Base-by-base conservation (phyloP, 1,139 yeast genomes). In the Sugiyamaella paludigena region DNA sequence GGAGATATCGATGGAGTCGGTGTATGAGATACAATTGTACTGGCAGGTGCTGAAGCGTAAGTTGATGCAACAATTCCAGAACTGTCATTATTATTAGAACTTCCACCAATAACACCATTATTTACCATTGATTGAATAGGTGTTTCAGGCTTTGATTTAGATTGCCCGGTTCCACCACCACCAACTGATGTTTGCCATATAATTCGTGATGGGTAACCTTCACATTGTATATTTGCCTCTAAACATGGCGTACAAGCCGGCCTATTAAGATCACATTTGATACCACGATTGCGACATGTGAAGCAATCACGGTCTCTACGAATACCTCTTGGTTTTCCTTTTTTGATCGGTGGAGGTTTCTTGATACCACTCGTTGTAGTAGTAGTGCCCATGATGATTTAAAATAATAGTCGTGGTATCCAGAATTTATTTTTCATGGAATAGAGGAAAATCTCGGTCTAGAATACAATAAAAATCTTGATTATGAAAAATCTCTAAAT, bases 281-380 rank as follows among this genome's bases (percentile, higher is more conserved):
- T 57, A 15, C 54, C 47, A 9, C 62, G 52, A 16, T 49, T 49
- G 32, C 50, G 49, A 45, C 62, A 58, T 4, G 59, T 58, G 36
- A 55, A 58, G 41, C 62, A 58, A 44, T 58, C 61, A 15, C 61
- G 49, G 36, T 58, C 61, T 33, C 56, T 43, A 28, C 61, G 50
- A 19, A 56, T 44, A 10, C 61, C 61, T 19, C 61, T 50, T 7
- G 61, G 60, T 39, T 56, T 54, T 7, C 61, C 61, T 41, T 58
- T 58, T 34, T 47, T 39, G 10, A 34, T 7, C 12, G 44, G 45
- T 28, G 19, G 11, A 12, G 35, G 45, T 26, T 42, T 42, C 19
- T 36, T 42, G 28, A 42, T 28, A 27, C 39, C 33, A 33, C 33
- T 32, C 27, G 24, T 19, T 19, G 24, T 19, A 4, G 24, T 19